Evolutionary conservation across 805 yeast genomes (phyloP).

Genomic region (Cyberlindnera sargentensis): DNA sequence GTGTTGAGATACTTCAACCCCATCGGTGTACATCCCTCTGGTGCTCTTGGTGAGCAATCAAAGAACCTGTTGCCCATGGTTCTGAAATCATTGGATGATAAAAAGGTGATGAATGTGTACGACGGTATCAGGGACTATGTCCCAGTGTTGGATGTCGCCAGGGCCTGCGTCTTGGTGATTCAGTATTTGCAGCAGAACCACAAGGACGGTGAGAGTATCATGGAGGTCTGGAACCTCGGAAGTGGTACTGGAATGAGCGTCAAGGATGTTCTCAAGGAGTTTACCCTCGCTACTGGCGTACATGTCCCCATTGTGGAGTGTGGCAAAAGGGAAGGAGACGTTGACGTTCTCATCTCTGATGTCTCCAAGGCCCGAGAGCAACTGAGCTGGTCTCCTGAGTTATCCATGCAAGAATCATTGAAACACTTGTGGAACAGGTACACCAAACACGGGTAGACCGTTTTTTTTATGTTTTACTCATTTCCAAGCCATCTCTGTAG

Average conservation of each 20-base stretch:
- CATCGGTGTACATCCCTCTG: conserved; percentile 81
- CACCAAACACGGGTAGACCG: neutral
- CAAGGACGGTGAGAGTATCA: conserved; percentile 34
- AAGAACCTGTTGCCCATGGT: conserved; percentile 69
- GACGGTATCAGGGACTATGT: conserved; percentile 78
- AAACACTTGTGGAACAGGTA: conserved; percentile 70
- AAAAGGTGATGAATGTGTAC: conserved; percentile 62
- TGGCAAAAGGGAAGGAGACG: conserved; percentile 71
- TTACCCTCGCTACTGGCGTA: conserved; percentile 56
- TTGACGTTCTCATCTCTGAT: conserved; percentile 64
- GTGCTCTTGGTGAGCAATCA: conserved; percentile 77
- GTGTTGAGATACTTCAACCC: conserved; percentile 77
- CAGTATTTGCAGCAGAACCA: conserved; percentile 37
- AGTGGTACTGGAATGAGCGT: conserved; percentile 79
- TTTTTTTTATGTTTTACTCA: neutral
- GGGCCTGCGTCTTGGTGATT: conserved; percentile 70
- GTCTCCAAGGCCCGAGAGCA: conserved; percentile 61
- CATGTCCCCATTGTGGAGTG: conserved; percentile 58
- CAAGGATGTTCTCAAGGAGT: conserved; percentile 59
- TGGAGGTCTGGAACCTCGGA: conserved; percentile 79
- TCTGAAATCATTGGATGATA: conserved; percentile 21
- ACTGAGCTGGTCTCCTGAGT: conserved; percentile 55
- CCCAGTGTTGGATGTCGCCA: conserved; percentile 74
- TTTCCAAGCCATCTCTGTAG: neutral
- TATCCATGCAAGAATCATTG: conserved; percentile 57